A percentile compares a stretch with the other conserved stretches of the same genome.
These are phyloP conservation scores for Rhinocladiella similis DNA, from an alignment of 2,329 filamentous ascomycete species.

Conservation along the genomic window DNA sequence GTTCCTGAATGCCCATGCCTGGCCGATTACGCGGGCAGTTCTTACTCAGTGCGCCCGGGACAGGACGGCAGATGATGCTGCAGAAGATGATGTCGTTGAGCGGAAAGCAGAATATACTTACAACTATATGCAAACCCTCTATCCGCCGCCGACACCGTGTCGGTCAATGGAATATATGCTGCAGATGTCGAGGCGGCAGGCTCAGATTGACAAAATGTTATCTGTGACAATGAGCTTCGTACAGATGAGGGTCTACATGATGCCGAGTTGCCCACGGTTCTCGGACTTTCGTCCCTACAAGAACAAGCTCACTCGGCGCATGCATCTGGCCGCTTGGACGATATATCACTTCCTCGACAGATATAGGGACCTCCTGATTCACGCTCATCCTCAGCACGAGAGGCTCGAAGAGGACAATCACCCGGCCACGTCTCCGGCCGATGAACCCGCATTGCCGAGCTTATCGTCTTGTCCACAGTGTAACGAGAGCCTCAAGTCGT, in stretches of 20 bases:
- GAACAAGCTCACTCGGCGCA: constrained; percentile 14
- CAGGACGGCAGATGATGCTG: background rate
- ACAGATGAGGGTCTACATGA: constrained; percentile 26
- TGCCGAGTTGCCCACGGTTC: constrained; percentile 16
- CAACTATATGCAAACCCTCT: constrained; percentile 18
- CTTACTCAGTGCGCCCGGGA: constrained; percentile 13
- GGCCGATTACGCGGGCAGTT: constrained; percentile 12
- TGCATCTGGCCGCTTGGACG: constrained; percentile 22
- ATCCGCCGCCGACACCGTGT: constrained; percentile 18
- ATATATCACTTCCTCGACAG: constrained; percentile 27
- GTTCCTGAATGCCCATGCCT: constrained; percentile 12
- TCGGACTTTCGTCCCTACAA: constrained; percentile 23
- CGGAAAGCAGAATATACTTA: constrained; percentile 11
- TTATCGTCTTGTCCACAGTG: constrained; percentile 13
- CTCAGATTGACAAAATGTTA: constrained; percentile 22
- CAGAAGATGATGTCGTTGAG: constrained; percentile 1
- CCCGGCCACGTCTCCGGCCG: background rate
- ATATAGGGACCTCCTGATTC: constrained; percentile 22
- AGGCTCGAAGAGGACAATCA: background rate
- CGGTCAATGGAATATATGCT: constrained; percentile 21
- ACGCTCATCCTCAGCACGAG: constrained; percentile 18
- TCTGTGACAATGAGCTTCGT: constrained; percentile 17
- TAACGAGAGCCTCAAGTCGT: constrained; percentile 6
- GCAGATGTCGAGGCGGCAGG: constrained; percentile 19
- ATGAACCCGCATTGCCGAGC: background rate